Conservation (phyloP, 345 rosid genomes). For the Cardamine occulta region DNA sequence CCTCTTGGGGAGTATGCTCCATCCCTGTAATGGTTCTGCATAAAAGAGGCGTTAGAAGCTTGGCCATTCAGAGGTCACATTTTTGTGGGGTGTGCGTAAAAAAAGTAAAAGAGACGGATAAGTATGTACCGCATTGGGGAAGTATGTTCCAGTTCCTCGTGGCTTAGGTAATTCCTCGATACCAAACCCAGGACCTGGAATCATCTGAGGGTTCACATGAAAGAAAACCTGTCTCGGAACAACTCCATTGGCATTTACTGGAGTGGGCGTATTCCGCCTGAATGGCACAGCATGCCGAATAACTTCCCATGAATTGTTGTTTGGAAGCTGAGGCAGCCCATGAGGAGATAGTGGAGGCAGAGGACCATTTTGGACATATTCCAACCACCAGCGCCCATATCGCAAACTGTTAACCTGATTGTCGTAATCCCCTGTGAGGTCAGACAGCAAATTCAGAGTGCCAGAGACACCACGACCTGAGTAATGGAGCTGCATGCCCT, state of each 20-base stretch:
- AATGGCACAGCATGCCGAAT: conserved; percentile 52
- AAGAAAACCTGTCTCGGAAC: conserved; percentile 53
- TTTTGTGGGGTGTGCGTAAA: not conserved
- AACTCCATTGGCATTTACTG: conserved; percentile 55
- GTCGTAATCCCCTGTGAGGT: conserved; percentile 69
- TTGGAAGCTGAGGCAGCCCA: conserved; percentile 52
- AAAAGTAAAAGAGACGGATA: conserved; percentile 29
- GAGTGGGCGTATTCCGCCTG: conserved; percentile 47
- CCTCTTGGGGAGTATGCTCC: conserved; percentile 54
- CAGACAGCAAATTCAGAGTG: conserved; percentile 52
- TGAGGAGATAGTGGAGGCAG: conserved; percentile 53
- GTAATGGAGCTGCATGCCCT: conserved; percentile 51
- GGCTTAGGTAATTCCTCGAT: conserved; percentile 73
- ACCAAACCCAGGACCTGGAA: conserved; percentile 55
- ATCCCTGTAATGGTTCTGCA: conserved; percentile 83
- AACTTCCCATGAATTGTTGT: conserved; percentile 67
- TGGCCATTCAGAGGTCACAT: conserved; percentile 7
- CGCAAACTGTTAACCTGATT: conserved; percentile 53
- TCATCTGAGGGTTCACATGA: conserved; percentile 52
- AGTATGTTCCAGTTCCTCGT: conserved; percentile 88
- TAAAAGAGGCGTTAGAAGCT: conserved; percentile 34
- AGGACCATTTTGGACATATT: conserved; percentile 48
- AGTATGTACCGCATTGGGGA: conserved; percentile 65
- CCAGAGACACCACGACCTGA: conserved; percentile 39
- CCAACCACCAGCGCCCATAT: conserved; percentile 54